Evolutionary conservation across 805 yeast genomes (phyloP).

Genomic region (Candida quercuum): DNA sequence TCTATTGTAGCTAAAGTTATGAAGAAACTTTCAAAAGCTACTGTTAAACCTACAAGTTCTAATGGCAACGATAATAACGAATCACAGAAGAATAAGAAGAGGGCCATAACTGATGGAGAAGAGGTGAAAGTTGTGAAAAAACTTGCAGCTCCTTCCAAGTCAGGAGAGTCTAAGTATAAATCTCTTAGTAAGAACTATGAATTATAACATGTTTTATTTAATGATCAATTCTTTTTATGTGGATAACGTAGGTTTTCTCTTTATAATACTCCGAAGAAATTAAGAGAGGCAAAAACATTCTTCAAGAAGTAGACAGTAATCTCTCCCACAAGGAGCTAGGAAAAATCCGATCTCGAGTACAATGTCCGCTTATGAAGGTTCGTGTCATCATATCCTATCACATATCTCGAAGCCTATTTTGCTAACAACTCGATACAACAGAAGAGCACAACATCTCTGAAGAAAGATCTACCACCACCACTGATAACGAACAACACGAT

Average conservation of each 20-base stretch:
- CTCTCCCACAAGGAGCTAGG: no score
- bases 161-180: constrained; percentile 2
- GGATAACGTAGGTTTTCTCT: constrained; percentile 5
- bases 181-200: constrained; percentile 8
- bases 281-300: not conserved
- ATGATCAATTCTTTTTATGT: not conserved
- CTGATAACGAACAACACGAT: constrained; percentile 1
- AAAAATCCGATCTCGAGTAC: no score
- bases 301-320: no score
- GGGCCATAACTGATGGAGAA: not conserved
- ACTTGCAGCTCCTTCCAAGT: not conserved
- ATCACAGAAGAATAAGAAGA: no score
- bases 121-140: not conserved
- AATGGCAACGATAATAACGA: no score
- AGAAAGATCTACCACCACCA: constrained; percentile 3
- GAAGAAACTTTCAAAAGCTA: constrained; percentile 32
- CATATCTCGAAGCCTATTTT: no score
- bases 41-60: not conserved
- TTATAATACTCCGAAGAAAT: no score
- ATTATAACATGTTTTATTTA: not conserved
- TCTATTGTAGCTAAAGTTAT: constrained; percentile 46
- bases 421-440: no score
- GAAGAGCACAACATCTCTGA: constrained; percentile 25
- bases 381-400: constrained; percentile 5
- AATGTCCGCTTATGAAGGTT: constrained; percentile 32